phyloP scores from a whole-genome alignment of 345 rosid species.

The Euphorbia tirucalli region DNA sequence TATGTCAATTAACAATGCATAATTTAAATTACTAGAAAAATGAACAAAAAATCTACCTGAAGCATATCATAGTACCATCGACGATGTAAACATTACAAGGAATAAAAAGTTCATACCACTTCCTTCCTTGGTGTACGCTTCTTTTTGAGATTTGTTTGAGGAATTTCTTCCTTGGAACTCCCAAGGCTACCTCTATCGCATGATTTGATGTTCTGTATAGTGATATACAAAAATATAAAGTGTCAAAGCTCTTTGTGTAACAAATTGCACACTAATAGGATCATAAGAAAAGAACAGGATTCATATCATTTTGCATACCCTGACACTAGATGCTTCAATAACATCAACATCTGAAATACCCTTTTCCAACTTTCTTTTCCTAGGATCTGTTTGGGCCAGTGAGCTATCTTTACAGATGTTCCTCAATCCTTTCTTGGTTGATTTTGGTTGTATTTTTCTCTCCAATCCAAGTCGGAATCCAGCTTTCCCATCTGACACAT shows the following conservation, averaged over 20 bases:
- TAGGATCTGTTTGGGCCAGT: slow-evolving; percentile 20
- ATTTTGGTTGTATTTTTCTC: slow-evolving; percentile 22
- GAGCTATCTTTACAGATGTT: slow-evolving; percentile 20
- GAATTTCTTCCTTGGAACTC: slow-evolving; percentile 27
- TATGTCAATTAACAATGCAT: not conserved
- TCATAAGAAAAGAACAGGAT: slow-evolving; percentile 18
- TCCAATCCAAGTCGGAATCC: slow-evolving; percentile 19
- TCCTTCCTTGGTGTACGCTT: slow-evolving; percentile 39
- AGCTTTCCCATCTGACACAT: slow-evolving; percentile 26
- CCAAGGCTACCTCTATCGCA: slow-evolving; percentile 28
- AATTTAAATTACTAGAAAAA: not conserved
- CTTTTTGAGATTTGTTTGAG: slow-evolving; percentile 38
- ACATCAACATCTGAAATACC: slow-evolving; percentile 22
- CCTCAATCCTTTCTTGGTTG: slow-evolving; percentile 18
- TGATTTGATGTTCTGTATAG: slow-evolving; percentile 36
- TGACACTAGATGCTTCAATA: slow-evolving; percentile 32
- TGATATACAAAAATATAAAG: slow-evolving; percentile 20
- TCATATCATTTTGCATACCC: slow-evolving; percentile 36
- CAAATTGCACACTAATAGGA: slow-evolving; percentile 7
- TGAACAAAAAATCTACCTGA: not conserved
- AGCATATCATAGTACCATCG: not conserved
- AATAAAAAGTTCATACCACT: slow-evolving; percentile 31
- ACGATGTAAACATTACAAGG: slow-evolving; percentile 7
- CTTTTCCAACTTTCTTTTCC: slow-evolving; percentile 21
- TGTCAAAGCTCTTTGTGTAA: slow-evolving; percentile 1